These are phyloP conservation scores for Edaphochlamys debaryana DNA, from an alignment of 139 green algal species.

Conservation along the genomic window DNA sequence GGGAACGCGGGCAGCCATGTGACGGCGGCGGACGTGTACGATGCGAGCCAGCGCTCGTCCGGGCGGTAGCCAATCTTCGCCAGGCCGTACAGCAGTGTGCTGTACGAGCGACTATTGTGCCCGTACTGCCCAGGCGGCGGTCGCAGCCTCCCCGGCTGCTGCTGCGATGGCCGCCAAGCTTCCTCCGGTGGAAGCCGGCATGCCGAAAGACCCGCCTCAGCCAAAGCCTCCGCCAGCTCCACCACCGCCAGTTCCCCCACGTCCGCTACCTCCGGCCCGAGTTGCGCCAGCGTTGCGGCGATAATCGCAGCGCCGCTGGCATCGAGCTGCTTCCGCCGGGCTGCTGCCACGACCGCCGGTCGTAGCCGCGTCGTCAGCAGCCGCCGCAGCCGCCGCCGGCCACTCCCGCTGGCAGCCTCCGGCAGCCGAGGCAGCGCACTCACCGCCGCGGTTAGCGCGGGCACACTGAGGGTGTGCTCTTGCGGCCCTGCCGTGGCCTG, in stretches of 20 bases:
- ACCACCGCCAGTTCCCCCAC: not conserved
- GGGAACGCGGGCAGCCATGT: not conserved
- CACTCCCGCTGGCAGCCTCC: not conserved
- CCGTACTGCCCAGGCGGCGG: no score
- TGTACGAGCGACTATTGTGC: conserved; percentile 1
- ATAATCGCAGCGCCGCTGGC: conserved; percentile 6
- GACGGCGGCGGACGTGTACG: not conserved
- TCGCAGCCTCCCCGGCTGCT: no score
- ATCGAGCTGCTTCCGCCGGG: not conserved
- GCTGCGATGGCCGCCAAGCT: not conserved
- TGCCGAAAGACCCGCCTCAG: conserved; percentile 14
- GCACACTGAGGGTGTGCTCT: not conserved
- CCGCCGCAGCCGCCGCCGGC: not conserved
- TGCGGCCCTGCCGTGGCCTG: no score
- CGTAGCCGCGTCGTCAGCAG: not conserved
- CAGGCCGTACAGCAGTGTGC: conserved; percentile 2
- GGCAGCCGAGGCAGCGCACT: conserved; percentile 11
- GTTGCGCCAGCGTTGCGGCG: not conserved
- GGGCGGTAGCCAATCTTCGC: conserved; percentile 5
- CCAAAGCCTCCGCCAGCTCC: not conserved
- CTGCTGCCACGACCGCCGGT: not conserved
- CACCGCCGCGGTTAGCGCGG: not conserved
- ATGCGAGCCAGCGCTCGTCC: not conserved
- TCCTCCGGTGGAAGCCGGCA: not conserved
- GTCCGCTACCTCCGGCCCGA: conserved; percentile 17